Conservation (phyloP, 2,329 filamentous ascomycete species). For the Hypoxylon sp. region DNA sequence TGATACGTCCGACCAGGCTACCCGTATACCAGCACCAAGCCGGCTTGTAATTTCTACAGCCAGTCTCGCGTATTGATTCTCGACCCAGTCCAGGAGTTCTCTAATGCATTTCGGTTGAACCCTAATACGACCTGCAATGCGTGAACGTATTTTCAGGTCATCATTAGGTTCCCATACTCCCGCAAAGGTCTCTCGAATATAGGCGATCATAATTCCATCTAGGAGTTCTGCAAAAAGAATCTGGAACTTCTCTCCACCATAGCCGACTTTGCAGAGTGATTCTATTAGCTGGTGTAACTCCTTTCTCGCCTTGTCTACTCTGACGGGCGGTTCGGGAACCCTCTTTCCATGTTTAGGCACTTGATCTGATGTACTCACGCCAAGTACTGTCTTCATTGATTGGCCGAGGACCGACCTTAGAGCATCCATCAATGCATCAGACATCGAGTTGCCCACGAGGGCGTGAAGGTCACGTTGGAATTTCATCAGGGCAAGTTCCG, state of each 20-base stretch:
- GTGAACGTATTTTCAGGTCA: conserved; percentile 44
- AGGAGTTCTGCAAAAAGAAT: conserved; percentile 80
- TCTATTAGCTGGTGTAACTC: conserved; percentile 70
- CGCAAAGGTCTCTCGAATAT: conserved; percentile 73
- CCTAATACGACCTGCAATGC: conserved; percentile 50
- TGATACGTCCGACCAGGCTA: conserved; percentile 71
- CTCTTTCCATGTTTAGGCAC: conserved; percentile 27
- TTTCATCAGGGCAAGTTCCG: conserved; percentile 60
- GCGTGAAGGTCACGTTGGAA: conserved; percentile 75
- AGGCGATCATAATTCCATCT: conserved; percentile 74
- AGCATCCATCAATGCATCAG: conserved; percentile 66
- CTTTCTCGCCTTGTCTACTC: conserved; percentile 60
- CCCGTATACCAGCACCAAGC: conserved; percentile 58
- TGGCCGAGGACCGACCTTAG: conserved; percentile 68
- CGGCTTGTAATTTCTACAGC: conserved; percentile 72
- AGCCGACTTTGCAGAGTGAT: conserved; percentile 73
- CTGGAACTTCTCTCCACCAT: conserved; percentile 78
- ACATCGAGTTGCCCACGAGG: conserved; percentile 74
- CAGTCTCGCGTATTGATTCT: conserved; percentile 75
- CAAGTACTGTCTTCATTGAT: conserved; percentile 67
- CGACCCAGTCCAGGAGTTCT: conserved; percentile 76
- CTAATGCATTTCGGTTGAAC: conserved; percentile 69
- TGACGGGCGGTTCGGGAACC: conserved; percentile 47
- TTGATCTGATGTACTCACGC: conserved; percentile 47
- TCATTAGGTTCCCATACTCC: conserved; percentile 70